Evolutionary conservation across 495 filamentous ascomycete genomes (phyloP).

Genomic region (Cudoniella acicularis): DNA sequence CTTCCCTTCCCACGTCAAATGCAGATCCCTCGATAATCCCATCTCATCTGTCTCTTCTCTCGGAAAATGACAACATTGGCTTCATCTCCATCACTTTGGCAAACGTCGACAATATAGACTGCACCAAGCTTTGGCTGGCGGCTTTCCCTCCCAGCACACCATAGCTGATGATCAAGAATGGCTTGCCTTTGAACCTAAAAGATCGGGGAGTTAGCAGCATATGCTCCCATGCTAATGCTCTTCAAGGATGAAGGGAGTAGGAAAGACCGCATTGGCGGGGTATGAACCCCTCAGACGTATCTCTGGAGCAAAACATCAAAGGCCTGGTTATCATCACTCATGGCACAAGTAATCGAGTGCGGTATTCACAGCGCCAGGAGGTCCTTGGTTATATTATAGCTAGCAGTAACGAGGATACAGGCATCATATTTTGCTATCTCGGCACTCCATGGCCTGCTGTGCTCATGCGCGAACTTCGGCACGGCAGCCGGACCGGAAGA

Average conservation of each 20-base stretch:
- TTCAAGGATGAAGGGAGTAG: no score
- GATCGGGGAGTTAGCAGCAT: no score
- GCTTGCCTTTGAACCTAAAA: slow-evolving; percentile 59
- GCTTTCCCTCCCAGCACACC: slow-evolving; percentile 45
- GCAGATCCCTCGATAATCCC: slow-evolving; percentile 6
- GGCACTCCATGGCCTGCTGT: slow-evolving; percentile 44
- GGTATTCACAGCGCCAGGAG: slow-evolving; percentile 55
- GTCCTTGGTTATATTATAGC: slow-evolving; percentile 48
- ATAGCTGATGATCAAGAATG: slow-evolving; percentile 52
- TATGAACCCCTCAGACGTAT: no score
- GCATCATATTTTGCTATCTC: slow-evolving; percentile 44
- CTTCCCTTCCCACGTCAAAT: background rate
- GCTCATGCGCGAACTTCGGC: slow-evolving; percentile 42
- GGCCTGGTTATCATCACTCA: no score
- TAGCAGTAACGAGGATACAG: slow-evolving; percentile 55
- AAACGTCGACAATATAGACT: background rate
- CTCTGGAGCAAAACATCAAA: no score
- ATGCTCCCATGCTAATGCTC: no score
- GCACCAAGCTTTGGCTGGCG: slow-evolving; percentile 5
- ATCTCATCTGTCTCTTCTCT: background rate
- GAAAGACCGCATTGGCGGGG: no score
- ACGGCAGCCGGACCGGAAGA: slow-evolving; percentile 50
- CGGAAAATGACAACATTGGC: slow-evolving; percentile 2
- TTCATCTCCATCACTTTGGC: slow-evolving; percentile 6
- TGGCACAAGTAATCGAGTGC: slow-evolving; percentile 58